A percentile compares a stretch with the other conserved stretches of the same genome.
Conservation (phyloP, 139 green algal species). For the Chlorella sp. region DNA sequence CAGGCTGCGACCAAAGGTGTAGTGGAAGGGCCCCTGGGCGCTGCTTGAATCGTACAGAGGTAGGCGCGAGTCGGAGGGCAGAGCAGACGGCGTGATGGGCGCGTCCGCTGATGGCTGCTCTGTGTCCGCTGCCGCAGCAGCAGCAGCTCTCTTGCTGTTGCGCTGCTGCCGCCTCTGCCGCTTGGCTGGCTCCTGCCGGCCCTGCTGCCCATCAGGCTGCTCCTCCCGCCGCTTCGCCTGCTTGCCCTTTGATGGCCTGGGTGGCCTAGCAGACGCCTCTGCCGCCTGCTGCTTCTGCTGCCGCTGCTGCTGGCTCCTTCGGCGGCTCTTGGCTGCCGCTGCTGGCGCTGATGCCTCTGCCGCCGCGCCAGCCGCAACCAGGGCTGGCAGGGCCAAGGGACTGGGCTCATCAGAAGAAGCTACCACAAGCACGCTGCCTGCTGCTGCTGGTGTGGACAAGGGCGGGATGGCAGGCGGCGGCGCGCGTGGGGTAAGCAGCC, state of each 20-base stretch:
- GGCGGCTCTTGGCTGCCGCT: not conserved
- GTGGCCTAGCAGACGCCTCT: no score
- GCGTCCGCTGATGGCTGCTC: not conserved
- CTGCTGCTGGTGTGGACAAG: not conserved
- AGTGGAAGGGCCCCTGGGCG: not conserved
- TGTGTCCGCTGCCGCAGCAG: not conserved
- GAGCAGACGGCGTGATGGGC: not conserved
- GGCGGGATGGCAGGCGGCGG: no score
- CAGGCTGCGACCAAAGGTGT: not conserved
- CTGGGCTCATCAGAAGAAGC: not conserved
- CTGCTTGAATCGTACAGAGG: not conserved
- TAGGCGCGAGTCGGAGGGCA: not conserved
- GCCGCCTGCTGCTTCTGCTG: no score
- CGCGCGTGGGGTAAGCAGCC: no score
- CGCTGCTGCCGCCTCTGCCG: not conserved
- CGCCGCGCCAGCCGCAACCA: not conserved
- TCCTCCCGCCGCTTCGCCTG: not conserved
- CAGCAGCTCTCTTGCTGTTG: not conserved
- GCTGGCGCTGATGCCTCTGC: not conserved
- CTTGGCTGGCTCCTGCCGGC: not conserved
- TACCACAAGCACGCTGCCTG: not conserved
- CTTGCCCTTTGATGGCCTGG: no score
- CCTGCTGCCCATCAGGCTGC: not conserved
- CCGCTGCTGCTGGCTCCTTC: not conserved
- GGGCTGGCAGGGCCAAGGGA: no score